These are phyloP conservation scores for Poa annua DNA, from an alignment of 176 grass and related monocot genomes.

Conservation along the genomic window DNA sequence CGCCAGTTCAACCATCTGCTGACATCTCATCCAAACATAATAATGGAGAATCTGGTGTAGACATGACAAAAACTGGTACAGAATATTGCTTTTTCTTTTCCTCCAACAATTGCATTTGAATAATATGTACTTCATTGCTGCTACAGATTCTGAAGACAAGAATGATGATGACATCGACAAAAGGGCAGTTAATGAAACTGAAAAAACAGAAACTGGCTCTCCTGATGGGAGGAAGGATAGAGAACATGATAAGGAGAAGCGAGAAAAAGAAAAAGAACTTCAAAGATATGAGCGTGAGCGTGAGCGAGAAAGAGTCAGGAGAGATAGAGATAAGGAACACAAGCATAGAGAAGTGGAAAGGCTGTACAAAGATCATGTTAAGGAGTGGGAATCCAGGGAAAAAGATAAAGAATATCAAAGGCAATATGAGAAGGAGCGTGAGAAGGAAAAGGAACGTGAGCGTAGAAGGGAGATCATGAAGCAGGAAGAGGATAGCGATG, in stretches of 20 bases:
- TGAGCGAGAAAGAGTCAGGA: slow-evolving; percentile 82
- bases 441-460: slow-evolving; percentile 83
- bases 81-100: slow-evolving; percentile 18
- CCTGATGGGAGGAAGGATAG: slow-evolving; percentile 77
- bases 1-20: slow-evolving; percentile 51
- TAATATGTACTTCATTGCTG: slow-evolving; percentile 32
- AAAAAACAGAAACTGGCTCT: slow-evolving; percentile 68
- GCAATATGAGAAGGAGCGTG: slow-evolving; percentile 72
- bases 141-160: slow-evolving; percentile 76
- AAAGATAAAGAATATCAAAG: slow-evolving; percentile 90
- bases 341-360: slow-evolving; percentile 80
- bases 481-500: slow-evolving; percentile 93
- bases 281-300: slow-evolving; percentile 82
- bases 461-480: slow-evolving; percentile 80
- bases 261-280: slow-evolving; percentile 75
- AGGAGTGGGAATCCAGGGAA: slow-evolving; percentile 96
- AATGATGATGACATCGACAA: slow-evolving; percentile 65
- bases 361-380: slow-evolving; percentile 69
- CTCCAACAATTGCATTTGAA: slow-evolving; percentile 21
- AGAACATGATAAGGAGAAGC: slow-evolving; percentile 71
- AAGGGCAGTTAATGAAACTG: slow-evolving; percentile 63
- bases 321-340: slow-evolving; percentile 86
- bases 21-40: slow-evolving; percentile 65
- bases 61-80: slow-evolving; percentile 68
- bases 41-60: slow-evolving; percentile 61